Percentiles rank a stretch among this genome's conserved stretches.
phyloP scores from a whole-genome alignment of 1,139 yeast genomes.

The Eremothecium sinecaudum region DNA sequence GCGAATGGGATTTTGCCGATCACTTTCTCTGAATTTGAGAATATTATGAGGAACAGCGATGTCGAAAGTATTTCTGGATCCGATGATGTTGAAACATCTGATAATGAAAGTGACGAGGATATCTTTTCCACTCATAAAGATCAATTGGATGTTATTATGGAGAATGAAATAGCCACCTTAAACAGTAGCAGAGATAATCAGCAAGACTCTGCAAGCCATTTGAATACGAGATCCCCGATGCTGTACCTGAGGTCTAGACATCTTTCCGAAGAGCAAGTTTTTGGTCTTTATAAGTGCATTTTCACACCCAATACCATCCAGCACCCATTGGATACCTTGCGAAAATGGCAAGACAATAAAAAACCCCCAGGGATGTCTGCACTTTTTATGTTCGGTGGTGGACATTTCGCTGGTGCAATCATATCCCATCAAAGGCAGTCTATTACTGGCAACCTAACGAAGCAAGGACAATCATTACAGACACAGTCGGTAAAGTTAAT shows the following conservation, averaged over 20 bases:
- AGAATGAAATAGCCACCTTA: constrained; percentile 21
- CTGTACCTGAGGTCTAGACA: constrained; percentile 44
- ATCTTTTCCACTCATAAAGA: constrained; percentile 21
- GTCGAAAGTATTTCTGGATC: constrained; percentile 10
- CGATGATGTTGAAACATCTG: constrained; percentile 10
- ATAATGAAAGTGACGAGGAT: constrained; percentile 27
- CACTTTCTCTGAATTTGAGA: constrained; percentile 52
- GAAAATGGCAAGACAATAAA: constrained; percentile 24
- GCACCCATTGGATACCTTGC: constrained; percentile 27
- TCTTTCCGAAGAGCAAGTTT: constrained; percentile 40
- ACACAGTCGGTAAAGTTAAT: constrained; percentile 58
- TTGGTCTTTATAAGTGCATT: constrained; percentile 65
- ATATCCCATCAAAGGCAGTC: constrained; percentile 56
- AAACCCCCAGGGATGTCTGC: constrained; percentile 43
- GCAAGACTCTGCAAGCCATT: constrained; percentile 32
- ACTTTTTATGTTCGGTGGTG: constrained; percentile 91
- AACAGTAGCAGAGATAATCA: background rate
- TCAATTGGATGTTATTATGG: constrained; percentile 33
- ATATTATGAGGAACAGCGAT: constrained; percentile 22
- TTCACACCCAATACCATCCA: constrained; percentile 39
- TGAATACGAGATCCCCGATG: constrained; percentile 58
- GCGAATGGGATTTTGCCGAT: constrained; percentile 40
- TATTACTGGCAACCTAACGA: constrained; percentile 41
- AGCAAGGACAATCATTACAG: constrained; percentile 37
- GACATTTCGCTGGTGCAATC: constrained; percentile 95